Base-by-base conservation (phyloP, 2,329 filamentous ascomycete genomes). In the Scleromitrula shiraiana region DNA sequence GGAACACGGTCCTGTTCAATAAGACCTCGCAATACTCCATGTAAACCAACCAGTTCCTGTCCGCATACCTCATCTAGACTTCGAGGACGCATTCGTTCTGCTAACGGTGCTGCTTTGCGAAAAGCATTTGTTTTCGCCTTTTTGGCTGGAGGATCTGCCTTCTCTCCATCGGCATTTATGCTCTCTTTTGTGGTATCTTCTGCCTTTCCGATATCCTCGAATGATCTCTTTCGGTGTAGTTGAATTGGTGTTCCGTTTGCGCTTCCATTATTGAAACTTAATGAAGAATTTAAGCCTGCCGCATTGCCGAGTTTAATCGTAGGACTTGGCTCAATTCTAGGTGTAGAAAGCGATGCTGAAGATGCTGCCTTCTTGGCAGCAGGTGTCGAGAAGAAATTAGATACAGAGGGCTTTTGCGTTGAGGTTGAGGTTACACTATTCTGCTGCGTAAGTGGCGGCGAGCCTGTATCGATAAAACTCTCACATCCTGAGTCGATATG, bases 11-110 rank as follows among this genome's bases (percentile, higher is more conserved):
- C 83, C 50, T 84, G 77, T 61, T 95, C 86, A 56, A 98, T 94
- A 50, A 97, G 75, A 24, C 83, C 82, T 4, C 91, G 82, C 36
- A 98, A 73, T 5, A 97, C 80, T n/a, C 93, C 93, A 26, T 80
- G 71, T 0, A 80, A 78, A 0, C 89, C 91, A 2, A 98, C 90
- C 0, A 98, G 78, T 37, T 95, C 88, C 68, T 98, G 93, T 0
- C 93, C 93, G 55, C 76, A 89, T 3, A 97, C 85, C 14, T 95
- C 83, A 61, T 96, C 87, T 7, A 98, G 75, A 0, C 76, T 85
- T 48, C 74, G 75, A 2, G 93, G 93, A 4, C 93, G 81, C 88
- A 97, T 95, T 24, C 91, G 85, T 67, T 98, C 93, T 2, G 93
- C 90, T 15, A 98, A 72, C 0, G 93, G 93, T 7, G 88, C 89